phyloP scores from a whole-genome alignment of 2,329 filamentous ascomycete species.

The Xylaria sp. region DNA sequence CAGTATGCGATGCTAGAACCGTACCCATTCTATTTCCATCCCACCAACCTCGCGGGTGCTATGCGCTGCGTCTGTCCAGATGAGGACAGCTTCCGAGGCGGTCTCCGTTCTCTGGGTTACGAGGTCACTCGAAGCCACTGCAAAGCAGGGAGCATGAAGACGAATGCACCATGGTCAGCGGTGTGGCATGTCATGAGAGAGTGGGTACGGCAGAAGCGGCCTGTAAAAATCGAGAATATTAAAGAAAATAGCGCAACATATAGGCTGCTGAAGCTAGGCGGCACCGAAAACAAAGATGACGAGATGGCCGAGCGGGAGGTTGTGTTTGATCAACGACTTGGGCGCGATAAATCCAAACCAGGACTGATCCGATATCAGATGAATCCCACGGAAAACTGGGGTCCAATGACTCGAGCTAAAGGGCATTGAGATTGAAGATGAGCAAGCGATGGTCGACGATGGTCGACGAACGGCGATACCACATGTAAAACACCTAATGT shows the following conservation, averaged over 20 bases:
- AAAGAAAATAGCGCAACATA: constrained; percentile 74
- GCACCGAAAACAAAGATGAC: constrained; percentile 41
- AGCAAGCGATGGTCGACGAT: not conserved
- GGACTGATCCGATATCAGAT: constrained; percentile 85
- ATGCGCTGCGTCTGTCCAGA: constrained; percentile 81
- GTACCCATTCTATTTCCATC: constrained; percentile 86
- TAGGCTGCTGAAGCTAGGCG: constrained; percentile 63
- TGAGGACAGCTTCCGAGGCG: constrained; percentile 80
- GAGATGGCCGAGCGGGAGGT: constrained; percentile 48
- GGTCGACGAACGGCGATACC: not conserved
- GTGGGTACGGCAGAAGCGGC: constrained; percentile 82
- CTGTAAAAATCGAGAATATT: constrained; percentile 75
- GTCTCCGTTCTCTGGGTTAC: constrained; percentile 81
- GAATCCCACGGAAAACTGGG: constrained; percentile 94
- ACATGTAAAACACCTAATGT: constrained; percentile 8
- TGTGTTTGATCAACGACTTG: constrained; percentile 79
- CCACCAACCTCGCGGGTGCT: constrained; percentile 74
- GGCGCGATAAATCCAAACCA: constrained; percentile 69
- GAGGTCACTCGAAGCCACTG: constrained; percentile 85
- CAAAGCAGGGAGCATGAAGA: constrained; percentile 88
- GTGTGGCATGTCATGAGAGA: constrained; percentile 95
- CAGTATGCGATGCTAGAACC: constrained; percentile 71
- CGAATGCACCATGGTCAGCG: constrained; percentile 86
- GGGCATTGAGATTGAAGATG: constrained; percentile 56
- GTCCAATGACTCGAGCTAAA: constrained; percentile 71